These are phyloP conservation scores for Dipteronia sinensis DNA, from an alignment of 345 rosid genomes.

Conservation along the genomic window DNA sequence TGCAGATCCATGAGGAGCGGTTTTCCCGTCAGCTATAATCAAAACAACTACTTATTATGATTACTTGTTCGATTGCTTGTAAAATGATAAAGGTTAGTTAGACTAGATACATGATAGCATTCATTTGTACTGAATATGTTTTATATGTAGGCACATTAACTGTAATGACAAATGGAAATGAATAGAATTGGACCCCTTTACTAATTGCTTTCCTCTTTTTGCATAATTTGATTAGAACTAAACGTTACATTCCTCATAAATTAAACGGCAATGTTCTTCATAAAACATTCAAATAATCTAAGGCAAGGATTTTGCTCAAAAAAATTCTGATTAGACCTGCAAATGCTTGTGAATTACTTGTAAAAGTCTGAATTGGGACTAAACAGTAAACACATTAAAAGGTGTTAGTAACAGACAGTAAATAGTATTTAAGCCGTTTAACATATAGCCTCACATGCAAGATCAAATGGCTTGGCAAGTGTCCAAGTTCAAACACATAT, in stretches of 20 bases:
- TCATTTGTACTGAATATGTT: conserved; percentile 10
- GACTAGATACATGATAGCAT: conserved; percentile 11
- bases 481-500: no score
- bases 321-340: neutral
- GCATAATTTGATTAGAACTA: neutral
- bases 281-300: neutral
- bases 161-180: conserved; percentile 17
- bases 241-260: no score
- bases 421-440: no score
- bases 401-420: no score
- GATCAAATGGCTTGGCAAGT: no score
- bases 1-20: conserved; percentile 32
- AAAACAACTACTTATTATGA: neutral
- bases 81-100: conserved; percentile 23
- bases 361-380: neutral
- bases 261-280: neutral
- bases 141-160: neutral
- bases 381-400: neutral
- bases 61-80: conserved; percentile 12
- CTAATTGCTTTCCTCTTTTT: neutral
- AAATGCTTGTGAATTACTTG: neutral
- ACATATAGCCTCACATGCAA: no score
- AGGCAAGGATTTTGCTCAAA: neutral
- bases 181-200: neutral
- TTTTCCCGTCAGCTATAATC: neutral